Evolutionary conservation across 192 early-diverging fungal genomes (phyloP).

Genomic region (Paraglomus occultum): DNA sequence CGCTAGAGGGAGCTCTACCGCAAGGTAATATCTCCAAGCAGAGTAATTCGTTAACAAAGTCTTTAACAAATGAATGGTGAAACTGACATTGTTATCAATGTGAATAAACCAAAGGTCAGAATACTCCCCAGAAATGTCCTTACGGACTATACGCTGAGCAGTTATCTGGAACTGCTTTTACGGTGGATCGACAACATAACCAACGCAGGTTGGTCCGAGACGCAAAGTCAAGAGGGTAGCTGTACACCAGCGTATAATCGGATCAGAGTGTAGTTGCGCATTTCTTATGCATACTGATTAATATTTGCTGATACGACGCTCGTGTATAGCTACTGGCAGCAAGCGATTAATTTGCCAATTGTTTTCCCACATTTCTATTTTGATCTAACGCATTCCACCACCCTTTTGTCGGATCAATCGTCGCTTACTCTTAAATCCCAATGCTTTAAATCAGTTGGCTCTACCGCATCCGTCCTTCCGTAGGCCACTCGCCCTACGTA

Average conservation of each 20-base stretch:
- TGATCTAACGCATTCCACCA: not conserved
- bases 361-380: too few species aligned
- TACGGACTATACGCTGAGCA: conserved; percentile 94
- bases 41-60: not conserved
- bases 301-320: not conserved
- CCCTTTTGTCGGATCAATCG: not conserved
- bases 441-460: conserved; percentile 67
- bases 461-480: conserved; percentile 93
- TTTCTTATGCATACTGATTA: not conserved
- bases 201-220: conserved; percentile 59
- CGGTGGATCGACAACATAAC: conserved; percentile 76
- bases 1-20: conserved; percentile 78
- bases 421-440: not conserved
- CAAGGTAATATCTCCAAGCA: conserved; percentile 48
- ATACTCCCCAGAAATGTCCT: conserved; percentile 88
- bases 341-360: too few species aligned
- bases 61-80: not conserved
- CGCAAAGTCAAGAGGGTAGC: not conserved
- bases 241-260: too few species aligned
- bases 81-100: too few species aligned
- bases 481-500: conserved; percentile 74
- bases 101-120: conserved; percentile 58
- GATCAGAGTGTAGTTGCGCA: not conserved
- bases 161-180: conserved; percentile 90
- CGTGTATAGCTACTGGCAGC: not conserved